Evolutionary conservation across 371 early-diverging fungal species (phyloP).

Genomic region (Rhizopus stolonifer): DNA sequence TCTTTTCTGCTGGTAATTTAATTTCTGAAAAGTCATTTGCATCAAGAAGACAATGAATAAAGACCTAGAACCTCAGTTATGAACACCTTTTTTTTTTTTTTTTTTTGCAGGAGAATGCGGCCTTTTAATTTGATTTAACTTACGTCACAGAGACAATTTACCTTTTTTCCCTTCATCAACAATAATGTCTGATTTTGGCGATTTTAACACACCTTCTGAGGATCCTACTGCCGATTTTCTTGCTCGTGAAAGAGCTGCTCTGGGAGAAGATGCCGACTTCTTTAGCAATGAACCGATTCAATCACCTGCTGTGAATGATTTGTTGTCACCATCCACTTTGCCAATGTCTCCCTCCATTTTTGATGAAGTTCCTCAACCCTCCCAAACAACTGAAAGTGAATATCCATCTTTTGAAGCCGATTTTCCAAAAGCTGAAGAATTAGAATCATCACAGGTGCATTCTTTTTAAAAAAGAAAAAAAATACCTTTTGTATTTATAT

Average conservation of each 20-base stretch:
- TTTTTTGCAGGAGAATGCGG: too few relatives aligned
- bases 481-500: neutral
- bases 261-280: conserved; percentile 78
- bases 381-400: conserved; percentile 9
- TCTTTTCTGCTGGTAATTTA: too few relatives aligned
- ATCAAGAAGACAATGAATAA: too few relatives aligned
- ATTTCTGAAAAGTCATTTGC: too few relatives aligned
- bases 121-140: too few relatives aligned
- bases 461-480: neutral
- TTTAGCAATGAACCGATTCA: conserved; percentile 27
- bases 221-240: conserved; percentile 92
- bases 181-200: conserved; percentile 60
- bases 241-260: conserved; percentile 85
- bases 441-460: conserved; percentile 40
- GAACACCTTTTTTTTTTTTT: too few relatives aligned
- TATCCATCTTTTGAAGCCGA: conserved; percentile 41
- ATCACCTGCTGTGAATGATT: conserved; percentile 9
- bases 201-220: conserved; percentile 46
- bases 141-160: neutral
- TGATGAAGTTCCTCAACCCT: conserved; percentile 17
- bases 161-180: neutral
- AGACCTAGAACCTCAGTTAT: too few relatives aligned
- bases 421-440: conserved; percentile 50
- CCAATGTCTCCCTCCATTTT: conserved; percentile 12
- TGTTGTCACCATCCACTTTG: neutral